Evolutionary conservation across 495 filamentous ascomycete species (phyloP).

Genomic region (Lindgomyces ingoldianus): DNA sequence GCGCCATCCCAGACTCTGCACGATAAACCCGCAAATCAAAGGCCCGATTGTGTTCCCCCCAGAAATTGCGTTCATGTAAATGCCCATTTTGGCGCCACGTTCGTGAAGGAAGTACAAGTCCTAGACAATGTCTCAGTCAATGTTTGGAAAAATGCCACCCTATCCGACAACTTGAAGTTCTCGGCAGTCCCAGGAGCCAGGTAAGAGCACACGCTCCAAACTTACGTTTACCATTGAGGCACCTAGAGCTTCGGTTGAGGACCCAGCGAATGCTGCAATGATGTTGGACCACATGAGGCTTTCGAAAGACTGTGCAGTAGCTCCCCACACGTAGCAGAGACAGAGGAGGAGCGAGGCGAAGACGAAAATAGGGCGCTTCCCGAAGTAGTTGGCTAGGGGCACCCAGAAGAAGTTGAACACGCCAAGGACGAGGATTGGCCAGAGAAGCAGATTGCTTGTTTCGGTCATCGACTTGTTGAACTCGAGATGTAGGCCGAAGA

Average conservation of each 20-base stretch:
- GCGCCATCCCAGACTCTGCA: constrained; percentile 37
- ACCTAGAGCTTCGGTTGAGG: constrained; percentile 41
- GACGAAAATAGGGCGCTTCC: constrained; percentile 44
- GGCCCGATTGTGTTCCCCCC: constrained; percentile 44
- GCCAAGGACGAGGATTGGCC: constrained; percentile 43
- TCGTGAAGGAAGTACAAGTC: constrained; percentile 42
- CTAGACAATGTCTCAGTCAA: constrained; percentile 26
- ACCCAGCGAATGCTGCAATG: constrained; percentile 43
- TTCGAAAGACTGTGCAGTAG: constrained; percentile 36
- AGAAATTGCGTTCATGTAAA: constrained; percentile 42
- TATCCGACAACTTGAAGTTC: neutral
- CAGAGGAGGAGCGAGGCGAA: constrained; percentile 39
- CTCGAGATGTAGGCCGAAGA: constrained; percentile 38
- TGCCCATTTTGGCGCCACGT: constrained; percentile 37
- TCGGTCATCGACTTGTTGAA: constrained; percentile 41
- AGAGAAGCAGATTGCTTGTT: constrained; percentile 38
- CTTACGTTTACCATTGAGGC: constrained; percentile 42
- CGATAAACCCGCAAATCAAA: constrained; percentile 42
- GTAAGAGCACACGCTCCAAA: constrained; percentile 1
- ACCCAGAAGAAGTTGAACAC: constrained; percentile 47
- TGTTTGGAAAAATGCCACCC: too few species aligned
- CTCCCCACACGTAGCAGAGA: constrained; percentile 42
- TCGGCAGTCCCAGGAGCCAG: constrained; percentile 9
- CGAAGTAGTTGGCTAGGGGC: constrained; percentile 44
- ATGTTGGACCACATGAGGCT: constrained; percentile 43